A percentile compares a stretch with the other conserved stretches of the same genome.
These are phyloP conservation scores for Chlorella ohadii DNA, from an alignment of 139 green algal species.

Conservation along the genomic window DNA sequence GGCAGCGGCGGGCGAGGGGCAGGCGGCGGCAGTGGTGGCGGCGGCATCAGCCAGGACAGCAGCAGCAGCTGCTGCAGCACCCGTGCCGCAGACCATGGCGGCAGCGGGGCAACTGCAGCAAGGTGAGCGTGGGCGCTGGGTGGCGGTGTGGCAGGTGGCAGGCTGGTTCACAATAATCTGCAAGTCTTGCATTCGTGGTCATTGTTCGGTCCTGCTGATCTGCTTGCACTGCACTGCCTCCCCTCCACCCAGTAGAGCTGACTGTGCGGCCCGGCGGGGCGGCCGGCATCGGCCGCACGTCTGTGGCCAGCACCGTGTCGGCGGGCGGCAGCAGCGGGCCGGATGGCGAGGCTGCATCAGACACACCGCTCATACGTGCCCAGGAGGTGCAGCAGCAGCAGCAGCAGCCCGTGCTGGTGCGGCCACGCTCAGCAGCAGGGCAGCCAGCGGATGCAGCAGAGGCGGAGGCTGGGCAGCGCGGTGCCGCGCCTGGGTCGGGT, in stretches of 20 bases:
- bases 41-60: too few species aligned
- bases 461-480: too few species aligned
- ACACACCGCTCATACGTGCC: slow-evolving; percentile 2
- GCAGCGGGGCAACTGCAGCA: background rate
- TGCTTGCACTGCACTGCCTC: too few species aligned
- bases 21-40: too few species aligned
- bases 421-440: background rate
- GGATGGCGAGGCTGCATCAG: background rate
- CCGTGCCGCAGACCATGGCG: background rate
- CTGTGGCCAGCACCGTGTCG: background rate
- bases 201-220: too few species aligned
- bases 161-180: too few species aligned
- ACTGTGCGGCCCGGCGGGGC: background rate
- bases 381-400: background rate
- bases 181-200: too few species aligned
- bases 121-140: background rate
- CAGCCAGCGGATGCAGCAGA: background rate
- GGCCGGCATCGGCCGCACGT: background rate
- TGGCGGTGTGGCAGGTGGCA: too few species aligned
- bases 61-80: background rate
- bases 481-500: too few species aligned
- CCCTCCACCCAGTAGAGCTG: background rate
- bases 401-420: background rate
- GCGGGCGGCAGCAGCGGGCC: slow-evolving; percentile 2
- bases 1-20: background rate